These are phyloP conservation scores for Nannizzia gypsea DNA, from an alignment of 2,329 filamentous ascomycete species.

Conservation along the genomic window DNA sequence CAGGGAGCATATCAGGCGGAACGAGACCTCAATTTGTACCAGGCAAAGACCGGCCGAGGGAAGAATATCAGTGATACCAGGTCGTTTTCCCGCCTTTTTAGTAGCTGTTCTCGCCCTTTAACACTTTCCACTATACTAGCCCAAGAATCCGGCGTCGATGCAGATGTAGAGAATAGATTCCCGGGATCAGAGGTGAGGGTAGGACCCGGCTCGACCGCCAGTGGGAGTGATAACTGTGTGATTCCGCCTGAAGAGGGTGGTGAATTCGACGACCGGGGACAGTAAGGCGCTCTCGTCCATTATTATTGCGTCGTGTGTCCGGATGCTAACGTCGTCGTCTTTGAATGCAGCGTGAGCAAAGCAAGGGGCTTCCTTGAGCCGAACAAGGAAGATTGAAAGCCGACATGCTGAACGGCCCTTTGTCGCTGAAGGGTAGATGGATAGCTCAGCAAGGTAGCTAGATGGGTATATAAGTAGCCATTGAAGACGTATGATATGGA, in stretches of 20 bases:
- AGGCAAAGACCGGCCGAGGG: conserved; percentile 27
- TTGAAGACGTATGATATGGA: too few relatives aligned
- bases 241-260: conserved; percentile 35
- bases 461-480: too few relatives aligned
- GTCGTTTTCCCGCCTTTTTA: neutral
- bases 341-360: conserved; percentile 20
- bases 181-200: conserved; percentile 27
- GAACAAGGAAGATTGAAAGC: neutral
- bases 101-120: neutral
- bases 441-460: too few relatives aligned
- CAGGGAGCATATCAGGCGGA: conserved; percentile 26
- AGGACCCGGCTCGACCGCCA: conserved; percentile 24
- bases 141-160: conserved; percentile 33
- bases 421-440: too few relatives aligned
- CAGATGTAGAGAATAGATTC: conserved; percentile 29
- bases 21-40: conserved; percentile 30
- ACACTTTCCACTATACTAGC: conserved; percentile 18
- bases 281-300: conserved; percentile 18
- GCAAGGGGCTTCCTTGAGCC: conserved; percentile 14
- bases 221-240: conserved; percentile 28
- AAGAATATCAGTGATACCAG: conserved; percentile 31
- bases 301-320: neutral
- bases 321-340: conserved; percentile 6
- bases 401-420: too few relatives aligned
- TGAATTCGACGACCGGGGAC: conserved; percentile 26